Evolutionary conservation across 108 stramenopile genomes (phyloP).

Genomic region (Nannochloropsis salina): DNA sequence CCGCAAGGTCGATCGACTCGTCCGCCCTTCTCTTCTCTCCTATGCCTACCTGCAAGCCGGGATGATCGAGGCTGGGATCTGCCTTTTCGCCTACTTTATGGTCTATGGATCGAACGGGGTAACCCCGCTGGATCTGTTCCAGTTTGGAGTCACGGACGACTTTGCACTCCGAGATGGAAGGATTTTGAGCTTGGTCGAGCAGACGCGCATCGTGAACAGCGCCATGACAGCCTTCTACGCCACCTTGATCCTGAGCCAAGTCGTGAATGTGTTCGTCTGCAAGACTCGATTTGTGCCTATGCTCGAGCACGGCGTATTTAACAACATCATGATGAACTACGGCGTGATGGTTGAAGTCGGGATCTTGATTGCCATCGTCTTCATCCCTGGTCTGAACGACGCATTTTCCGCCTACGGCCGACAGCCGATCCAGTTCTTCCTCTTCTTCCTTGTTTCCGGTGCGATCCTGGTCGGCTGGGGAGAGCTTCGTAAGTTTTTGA

Average conservation of each 20-base stretch:
- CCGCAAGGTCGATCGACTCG: slow-evolving; percentile 57
- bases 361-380: slow-evolving; percentile 13
- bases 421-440: background rate
- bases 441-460: background rate
- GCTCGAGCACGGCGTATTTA: background rate
- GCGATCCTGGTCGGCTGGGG: slow-evolving; percentile 3
- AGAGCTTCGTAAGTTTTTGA: background rate
- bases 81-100: background rate
- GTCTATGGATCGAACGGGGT: background rate
- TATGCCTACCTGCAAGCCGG: slow-evolving; percentile 61
- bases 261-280: background rate
- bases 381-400: background rate
- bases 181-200: background rate
- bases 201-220: background rate
- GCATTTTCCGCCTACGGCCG: background rate
- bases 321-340: slow-evolving; percentile 4
- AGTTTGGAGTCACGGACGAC: background rate
- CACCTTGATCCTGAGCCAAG: background rate
- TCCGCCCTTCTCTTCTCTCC: slow-evolving; percentile 54
- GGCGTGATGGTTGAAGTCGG: background rate
- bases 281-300: slow-evolving; percentile 13
- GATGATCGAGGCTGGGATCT: slow-evolving; percentile 50
- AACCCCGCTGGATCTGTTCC: background rate
- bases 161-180: background rate
- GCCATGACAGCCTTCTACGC: background rate